A percentile compares a stretch with the other conserved stretches of the same genome.
These are phyloP conservation scores for Nicotiana undulata DNA, from an alignment of 257 asterid genomes.

Conservation along the genomic window DNA sequence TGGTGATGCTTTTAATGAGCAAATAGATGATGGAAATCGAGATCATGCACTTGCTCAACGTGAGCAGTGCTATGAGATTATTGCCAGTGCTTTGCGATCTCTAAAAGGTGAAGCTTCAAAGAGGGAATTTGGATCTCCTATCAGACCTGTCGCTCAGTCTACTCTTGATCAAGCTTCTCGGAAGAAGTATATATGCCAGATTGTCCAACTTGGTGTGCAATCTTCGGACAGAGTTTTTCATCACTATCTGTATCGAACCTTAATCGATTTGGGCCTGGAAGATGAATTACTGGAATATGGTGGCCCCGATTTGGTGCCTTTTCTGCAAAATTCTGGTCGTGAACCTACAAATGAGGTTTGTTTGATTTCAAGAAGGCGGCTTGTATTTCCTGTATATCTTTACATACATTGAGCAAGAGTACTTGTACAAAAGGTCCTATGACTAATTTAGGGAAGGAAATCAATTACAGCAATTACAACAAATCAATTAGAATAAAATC, in stretches of 20 bases:
- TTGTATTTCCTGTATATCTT: no score
- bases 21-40: slow-evolving; percentile 59
- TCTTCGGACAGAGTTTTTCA: slow-evolving; percentile 84
- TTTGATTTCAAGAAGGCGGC: no score
- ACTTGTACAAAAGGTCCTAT: no score
- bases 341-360: slow-evolving; percentile 69
- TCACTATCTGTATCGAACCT: slow-evolving; percentile 67
- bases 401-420: no score
- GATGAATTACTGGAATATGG: slow-evolving; percentile 90
- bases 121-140: slow-evolving; percentile 87
- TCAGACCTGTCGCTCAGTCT: slow-evolving; percentile 62
- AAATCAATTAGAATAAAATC: no score
- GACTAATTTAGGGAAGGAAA: no score
- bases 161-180: slow-evolving; percentile 74
- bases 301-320: slow-evolving; percentile 92
- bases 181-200: slow-evolving; percentile 71
- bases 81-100: slow-evolving; percentile 62
- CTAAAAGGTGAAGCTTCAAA: slow-evolving; percentile 55
- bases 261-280: slow-evolving; percentile 82
- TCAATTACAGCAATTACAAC: no score
- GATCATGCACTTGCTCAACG: slow-evolving; percentile 80
- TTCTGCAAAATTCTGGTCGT: slow-evolving; percentile 84
- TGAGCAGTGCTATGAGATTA: slow-evolving; percentile 80
- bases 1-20: slow-evolving; percentile 85
- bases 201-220: slow-evolving; percentile 91